Evolutionary conservation across 2,329 filamentous ascomycete species (phyloP).

Genomic region (Didymella glomerata): DNA sequence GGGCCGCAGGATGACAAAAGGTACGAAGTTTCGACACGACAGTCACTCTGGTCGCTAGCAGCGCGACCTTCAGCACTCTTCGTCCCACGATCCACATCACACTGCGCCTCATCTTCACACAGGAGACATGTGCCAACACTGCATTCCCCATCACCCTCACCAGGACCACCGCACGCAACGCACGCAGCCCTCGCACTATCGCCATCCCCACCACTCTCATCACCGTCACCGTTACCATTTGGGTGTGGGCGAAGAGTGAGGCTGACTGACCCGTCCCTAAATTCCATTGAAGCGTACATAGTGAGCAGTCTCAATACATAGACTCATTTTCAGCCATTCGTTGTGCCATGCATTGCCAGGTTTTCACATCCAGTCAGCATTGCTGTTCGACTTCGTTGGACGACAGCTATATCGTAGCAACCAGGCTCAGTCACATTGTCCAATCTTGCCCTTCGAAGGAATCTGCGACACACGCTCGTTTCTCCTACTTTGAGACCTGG

Average conservation of each 20-base stretch:
- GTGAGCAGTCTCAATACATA: neutral
- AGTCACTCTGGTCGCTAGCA: neutral
- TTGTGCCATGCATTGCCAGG: neutral
- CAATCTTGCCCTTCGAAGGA: neutral
- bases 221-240: neutral
- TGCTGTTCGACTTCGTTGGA: neutral
- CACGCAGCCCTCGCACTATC: neutral
- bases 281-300: neutral
- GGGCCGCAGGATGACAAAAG: conserved; percentile 16
- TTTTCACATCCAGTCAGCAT: neutral
- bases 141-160: neutral
- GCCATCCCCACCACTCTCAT: neutral
- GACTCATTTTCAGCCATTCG: neutral
- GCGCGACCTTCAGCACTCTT: neutral
- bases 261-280: neutral
- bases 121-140: neutral
- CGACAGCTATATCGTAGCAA: neutral
- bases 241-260: neutral
- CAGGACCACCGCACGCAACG: neutral
- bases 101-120: neutral
- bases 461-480: neutral
- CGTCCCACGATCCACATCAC: neutral
- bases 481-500: neutral
- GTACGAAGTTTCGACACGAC: conserved; percentile 5
- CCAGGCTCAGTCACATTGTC: neutral